Conservation (phyloP, 495 filamentous ascomycete genomes). For the Xylaria castorea region DNA sequence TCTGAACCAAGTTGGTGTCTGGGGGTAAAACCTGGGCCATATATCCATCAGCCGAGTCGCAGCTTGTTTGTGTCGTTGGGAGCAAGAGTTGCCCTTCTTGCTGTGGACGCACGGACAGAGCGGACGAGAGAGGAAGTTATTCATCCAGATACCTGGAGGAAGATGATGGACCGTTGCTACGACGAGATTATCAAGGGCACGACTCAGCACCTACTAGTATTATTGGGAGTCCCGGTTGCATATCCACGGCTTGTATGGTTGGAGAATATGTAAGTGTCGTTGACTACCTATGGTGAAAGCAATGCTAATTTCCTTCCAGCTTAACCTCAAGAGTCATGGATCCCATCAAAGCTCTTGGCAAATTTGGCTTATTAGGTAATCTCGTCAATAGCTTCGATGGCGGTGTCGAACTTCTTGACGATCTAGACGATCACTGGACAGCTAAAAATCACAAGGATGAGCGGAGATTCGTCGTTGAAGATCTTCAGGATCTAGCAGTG, state of each 20-base stretch:
- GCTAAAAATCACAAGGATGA: constrained; percentile 92
- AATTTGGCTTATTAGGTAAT: constrained; percentile 77
- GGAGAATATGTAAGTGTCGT: constrained; percentile 66
- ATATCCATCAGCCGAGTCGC: constrained; percentile 84
- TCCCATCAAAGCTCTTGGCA: constrained; percentile 86
- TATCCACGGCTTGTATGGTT: constrained; percentile 86
- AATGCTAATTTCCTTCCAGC: constrained; percentile 48
- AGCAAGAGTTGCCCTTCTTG: constrained; percentile 78
- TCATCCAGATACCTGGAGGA: constrained; percentile 78
- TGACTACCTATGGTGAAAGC: neutral
- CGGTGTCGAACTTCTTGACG: constrained; percentile 91
- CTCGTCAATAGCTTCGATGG: constrained; percentile 90
- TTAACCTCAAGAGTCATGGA: constrained; percentile 85
- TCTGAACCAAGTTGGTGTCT: constrained; percentile 93
- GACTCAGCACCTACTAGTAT: constrained; percentile 86
- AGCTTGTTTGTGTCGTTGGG: constrained; percentile 88
- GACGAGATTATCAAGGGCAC: constrained; percentile 81
- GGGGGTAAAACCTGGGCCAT: constrained; percentile 80
- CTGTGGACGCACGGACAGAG: constrained; percentile 90
- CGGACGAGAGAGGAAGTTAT: constrained; percentile 81
- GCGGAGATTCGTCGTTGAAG: constrained; percentile 83
- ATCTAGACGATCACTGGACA: constrained; percentile 95
- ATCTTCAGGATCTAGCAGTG: constrained; percentile 87
- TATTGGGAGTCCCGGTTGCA: constrained; percentile 86
- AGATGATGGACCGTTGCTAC: constrained; percentile 83